Evolutionary conservation across 345 rosid genomes (phyloP).

Genomic region (Murraya paniculata): DNA sequence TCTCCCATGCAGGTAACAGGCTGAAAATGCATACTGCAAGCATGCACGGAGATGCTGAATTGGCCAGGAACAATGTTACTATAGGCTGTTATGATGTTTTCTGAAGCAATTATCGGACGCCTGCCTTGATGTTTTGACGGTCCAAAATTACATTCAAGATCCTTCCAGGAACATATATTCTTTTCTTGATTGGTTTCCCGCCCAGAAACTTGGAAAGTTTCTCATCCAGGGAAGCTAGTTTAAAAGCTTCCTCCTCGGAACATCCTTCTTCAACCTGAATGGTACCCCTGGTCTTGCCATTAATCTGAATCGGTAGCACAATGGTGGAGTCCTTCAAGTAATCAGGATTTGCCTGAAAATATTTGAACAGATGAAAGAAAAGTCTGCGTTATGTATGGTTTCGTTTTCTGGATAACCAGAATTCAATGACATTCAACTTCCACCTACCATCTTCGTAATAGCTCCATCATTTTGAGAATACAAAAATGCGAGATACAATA

Average conservation of each 20-base stretch:
- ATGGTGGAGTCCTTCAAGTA: constrained; percentile 67
- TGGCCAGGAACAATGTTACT: neutral
- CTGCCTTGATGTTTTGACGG: constrained; percentile 55
- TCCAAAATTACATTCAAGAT: constrained; percentile 81
- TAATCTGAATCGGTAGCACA: constrained; percentile 84
- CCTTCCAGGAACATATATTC: constrained; percentile 80
- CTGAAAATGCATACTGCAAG: neutral
- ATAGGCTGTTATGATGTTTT: neutral
- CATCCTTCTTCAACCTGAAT: constrained; percentile 83
- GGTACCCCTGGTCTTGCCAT: constrained; percentile 95
- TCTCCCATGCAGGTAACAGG: neutral
- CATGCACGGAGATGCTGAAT: neutral
- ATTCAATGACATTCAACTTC: neutral
- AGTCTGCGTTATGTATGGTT: neutral
- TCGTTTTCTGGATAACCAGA: neutral
- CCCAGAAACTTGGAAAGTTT: constrained; percentile 63
- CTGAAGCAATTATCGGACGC: neutral
- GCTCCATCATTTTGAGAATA: neutral
- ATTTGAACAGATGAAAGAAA: neutral
- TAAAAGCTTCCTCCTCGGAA: constrained; percentile 79
- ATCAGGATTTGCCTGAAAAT: constrained; percentile 62
- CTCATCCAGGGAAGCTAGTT: constrained; percentile 57
- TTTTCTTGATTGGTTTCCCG: constrained; percentile 61
- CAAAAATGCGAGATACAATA: no score
- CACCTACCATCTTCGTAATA: neutral